A percentile compares a stretch with the other conserved stretches of the same genome.
Conservation (phyloP, 2,329 filamentous ascomycete species). For the Chaetomiaceae sp. region DNA sequence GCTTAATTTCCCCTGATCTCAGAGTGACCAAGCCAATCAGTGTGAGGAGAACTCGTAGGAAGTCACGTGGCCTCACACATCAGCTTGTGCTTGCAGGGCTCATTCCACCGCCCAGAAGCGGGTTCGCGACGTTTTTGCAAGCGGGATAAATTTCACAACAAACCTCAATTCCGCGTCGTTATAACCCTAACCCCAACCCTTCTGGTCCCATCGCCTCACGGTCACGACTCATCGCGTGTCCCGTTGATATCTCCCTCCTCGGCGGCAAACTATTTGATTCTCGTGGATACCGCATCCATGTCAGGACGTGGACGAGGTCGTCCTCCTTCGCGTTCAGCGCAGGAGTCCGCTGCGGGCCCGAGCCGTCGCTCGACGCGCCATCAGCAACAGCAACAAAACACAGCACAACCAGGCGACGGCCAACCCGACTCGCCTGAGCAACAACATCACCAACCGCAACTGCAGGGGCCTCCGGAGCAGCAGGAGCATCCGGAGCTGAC, state of each 20-base stretch:
- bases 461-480: conserved; percentile 7
- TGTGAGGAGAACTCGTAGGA: neutral
- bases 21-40: too few relatives aligned
- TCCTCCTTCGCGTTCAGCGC: conserved; percentile 14
- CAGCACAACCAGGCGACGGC: neutral
- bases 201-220: conserved; percentile 3
- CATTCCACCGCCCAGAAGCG: neutral
- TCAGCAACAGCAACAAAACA: conserved; percentile 17
- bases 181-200: conserved; percentile 29
- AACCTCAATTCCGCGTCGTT: conserved; percentile 10
- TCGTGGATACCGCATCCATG: conserved; percentile 10
- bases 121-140: conserved; percentile 3
- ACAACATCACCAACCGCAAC: neutral
- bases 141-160: conserved; percentile 19
- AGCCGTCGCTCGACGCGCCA: conserved; percentile 25
- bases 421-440: conserved; percentile 2
- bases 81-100: too few relatives aligned
- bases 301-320: conserved; percentile 23
- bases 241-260: neutral
- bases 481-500: conserved; percentile 5
- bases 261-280: neutral
- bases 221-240: conserved; percentile 2
- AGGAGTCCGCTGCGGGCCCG: conserved; percentile 16
- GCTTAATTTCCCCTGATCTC: too few relatives aligned
- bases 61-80: neutral